Percentiles rank a stretch among this genome's conserved stretches.
Evolutionary conservation across 352 stramenopile species (phyloP).

Genomic region (Globisporangium splendens): DNA sequence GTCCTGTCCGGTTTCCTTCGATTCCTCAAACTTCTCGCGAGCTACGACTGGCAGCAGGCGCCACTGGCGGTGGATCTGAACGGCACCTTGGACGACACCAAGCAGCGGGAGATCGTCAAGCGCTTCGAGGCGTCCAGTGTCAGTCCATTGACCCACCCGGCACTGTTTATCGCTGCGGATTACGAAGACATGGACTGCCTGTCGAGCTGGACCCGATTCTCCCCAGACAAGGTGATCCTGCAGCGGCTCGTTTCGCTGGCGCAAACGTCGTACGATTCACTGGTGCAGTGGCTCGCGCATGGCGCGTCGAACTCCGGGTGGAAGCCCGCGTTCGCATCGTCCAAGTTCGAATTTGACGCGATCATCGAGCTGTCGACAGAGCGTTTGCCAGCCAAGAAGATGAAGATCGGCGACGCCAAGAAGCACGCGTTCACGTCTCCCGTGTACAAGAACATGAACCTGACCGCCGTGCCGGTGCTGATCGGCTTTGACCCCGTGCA

Average conservation of each 20-base stretch:
- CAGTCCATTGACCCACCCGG: conserved; percentile 50
- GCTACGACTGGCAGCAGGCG: conserved; percentile 69
- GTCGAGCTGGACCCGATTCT: conserved; percentile 79
- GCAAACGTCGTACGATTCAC: conserved; percentile 47
- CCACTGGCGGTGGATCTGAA: conserved; percentile 80
- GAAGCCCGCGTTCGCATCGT: conserved; percentile 59
- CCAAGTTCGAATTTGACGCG: conserved; percentile 61
- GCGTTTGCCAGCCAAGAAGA: conserved; percentile 61
- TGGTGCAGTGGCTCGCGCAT: conserved; percentile 54
- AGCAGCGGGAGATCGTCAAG: conserved; percentile 66
- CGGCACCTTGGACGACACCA: conserved; percentile 47
- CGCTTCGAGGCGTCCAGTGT: conserved; percentile 72
- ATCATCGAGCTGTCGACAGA: conserved; percentile 46
- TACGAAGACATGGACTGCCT: conserved; percentile 80
- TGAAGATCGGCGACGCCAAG: conserved; percentile 50
- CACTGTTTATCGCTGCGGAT: conserved; percentile 73
- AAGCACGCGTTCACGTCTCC: conserved; percentile 66
- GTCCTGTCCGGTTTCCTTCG: conserved; percentile 78
- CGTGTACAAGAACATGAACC: conserved; percentile 87
- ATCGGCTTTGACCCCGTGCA: conserved; percentile 74
- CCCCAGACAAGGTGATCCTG: conserved; percentile 54
- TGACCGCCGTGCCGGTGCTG: conserved; percentile 56
- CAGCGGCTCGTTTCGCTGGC: conserved; percentile 64
- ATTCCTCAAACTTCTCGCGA: conserved; percentile 69
- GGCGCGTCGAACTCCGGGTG: conserved; percentile 55